A percentile compares a stretch with the other conserved stretches of the same genome.
These are phyloP conservation scores for Penstemon newberryi DNA, from an alignment of 257 asterid genomes.

Conservation along the genomic window DNA sequence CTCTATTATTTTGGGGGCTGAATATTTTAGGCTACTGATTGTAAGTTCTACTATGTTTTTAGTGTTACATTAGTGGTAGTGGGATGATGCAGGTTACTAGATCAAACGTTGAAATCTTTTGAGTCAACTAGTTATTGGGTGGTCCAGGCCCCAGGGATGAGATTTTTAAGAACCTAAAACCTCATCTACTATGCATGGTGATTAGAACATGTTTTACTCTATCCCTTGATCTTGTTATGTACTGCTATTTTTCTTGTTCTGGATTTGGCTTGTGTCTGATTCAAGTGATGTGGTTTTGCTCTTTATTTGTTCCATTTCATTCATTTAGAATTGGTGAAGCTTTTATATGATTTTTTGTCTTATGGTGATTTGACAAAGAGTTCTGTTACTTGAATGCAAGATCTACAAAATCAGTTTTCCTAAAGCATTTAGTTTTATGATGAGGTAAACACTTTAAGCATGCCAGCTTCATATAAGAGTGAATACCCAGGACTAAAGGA, in stretches of 20 bases:
- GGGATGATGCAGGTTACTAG: too few species aligned
- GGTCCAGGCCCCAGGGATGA: too few species aligned
- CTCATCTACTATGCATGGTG: too few species aligned
- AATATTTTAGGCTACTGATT: too few species aligned
- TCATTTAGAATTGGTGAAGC: background rate
- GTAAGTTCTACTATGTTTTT: too few species aligned
- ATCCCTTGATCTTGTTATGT: too few species aligned
- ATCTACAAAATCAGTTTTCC: background rate
- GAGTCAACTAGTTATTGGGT: too few species aligned
- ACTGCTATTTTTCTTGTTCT: background rate
- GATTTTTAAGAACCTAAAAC: too few species aligned
- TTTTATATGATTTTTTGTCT: background rate
- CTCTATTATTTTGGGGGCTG: too few species aligned
- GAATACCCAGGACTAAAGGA: background rate
- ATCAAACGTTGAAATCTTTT: too few species aligned
- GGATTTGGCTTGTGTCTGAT: background rate
- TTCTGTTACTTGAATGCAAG: background rate
- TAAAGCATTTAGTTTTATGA: background rate
- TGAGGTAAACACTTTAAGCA: background rate
- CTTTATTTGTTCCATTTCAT: background rate
- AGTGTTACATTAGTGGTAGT: too few species aligned
- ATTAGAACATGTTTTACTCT: too few species aligned
- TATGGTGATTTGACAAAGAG: background rate
- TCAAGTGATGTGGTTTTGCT: background rate
- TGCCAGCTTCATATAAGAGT: background rate